Evolutionary conservation across 257 asterid species (phyloP).

Genomic region (Lithospermum erythrorhizon): DNA sequence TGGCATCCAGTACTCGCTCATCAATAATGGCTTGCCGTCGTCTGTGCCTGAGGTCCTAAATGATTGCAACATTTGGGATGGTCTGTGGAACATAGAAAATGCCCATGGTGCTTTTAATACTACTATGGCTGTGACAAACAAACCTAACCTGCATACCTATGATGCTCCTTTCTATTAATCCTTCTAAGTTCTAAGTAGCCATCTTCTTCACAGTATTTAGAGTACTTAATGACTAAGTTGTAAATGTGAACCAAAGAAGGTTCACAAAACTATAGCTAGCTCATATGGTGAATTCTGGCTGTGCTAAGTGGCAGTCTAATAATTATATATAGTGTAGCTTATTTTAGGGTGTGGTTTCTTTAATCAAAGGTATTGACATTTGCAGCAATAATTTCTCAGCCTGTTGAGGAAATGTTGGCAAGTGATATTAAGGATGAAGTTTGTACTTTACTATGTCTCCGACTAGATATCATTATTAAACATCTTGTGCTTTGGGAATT

Average conservation of each 20-base stretch:
- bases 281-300: background rate
- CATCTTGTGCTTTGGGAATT: background rate
- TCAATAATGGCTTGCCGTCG: background rate
- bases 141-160: background rate
- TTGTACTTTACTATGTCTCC: background rate
- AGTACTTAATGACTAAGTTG: background rate
- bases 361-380: too few relatives aligned
- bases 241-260: constrained; percentile 4
- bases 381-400: background rate
- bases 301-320: background rate
- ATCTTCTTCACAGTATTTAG: background rate
- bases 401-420: background rate
- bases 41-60: background rate
- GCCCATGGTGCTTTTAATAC: background rate
- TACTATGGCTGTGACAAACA: background rate
- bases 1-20: background rate
- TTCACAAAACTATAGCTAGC: background rate
- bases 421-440: background rate
- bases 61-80: constrained; percentile 2
- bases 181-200: background rate
- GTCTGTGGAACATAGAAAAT: constrained; percentile 1
- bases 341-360: background rate
- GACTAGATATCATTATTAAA: background rate
- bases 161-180: background rate
- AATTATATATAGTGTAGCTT: background rate